Conservation (phyloP, 1,284 basidiomycete species). For the Microbotryum silenes-acaulis region DNA sequence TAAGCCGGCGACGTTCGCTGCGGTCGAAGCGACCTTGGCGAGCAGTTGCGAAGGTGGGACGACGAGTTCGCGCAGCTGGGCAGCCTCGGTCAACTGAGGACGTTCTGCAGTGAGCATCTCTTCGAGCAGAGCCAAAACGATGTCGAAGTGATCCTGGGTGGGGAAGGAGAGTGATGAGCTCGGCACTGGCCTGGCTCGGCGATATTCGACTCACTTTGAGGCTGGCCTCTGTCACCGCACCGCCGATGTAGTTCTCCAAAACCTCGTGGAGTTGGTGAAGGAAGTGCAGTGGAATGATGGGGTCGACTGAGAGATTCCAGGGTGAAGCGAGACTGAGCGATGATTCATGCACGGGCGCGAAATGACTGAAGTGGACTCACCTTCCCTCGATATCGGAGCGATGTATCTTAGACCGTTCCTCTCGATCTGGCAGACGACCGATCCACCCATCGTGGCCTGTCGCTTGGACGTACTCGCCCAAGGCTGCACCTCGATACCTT, state of each 20-base stretch:
- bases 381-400: conserved; percentile 14
- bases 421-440: conserved; percentile 20
- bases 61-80: conserved; percentile 29
- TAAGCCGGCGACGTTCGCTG: conserved; percentile 12
- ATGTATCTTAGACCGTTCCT: conserved; percentile 20
- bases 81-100: conserved; percentile 16
- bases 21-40: conserved; percentile 21
- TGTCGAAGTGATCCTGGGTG: conserved; percentile 30
- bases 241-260: conserved; percentile 22
- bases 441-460: background rate
- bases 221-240: conserved; percentile 23
- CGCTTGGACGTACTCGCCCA: background rate
- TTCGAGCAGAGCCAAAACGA: conserved; percentile 27
- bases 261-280: conserved; percentile 24
- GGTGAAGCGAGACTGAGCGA: background rate
- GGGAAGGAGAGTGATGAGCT: background rate
- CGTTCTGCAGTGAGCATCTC: conserved; percentile 27
- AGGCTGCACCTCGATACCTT: background rate
- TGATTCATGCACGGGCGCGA: background rate
- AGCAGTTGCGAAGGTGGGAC: conserved; percentile 19
- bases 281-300: conserved; percentile 26
- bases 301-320: conserved; percentile 18
- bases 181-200: too few species aligned
- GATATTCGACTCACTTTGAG: conserved; percentile 17
- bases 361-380: conserved; percentile 1